A percentile compares a stretch with the other conserved stretches of the same genome.
Conservation (phyloP, 148 eudicot species). For the Diospyros kaki region DNA sequence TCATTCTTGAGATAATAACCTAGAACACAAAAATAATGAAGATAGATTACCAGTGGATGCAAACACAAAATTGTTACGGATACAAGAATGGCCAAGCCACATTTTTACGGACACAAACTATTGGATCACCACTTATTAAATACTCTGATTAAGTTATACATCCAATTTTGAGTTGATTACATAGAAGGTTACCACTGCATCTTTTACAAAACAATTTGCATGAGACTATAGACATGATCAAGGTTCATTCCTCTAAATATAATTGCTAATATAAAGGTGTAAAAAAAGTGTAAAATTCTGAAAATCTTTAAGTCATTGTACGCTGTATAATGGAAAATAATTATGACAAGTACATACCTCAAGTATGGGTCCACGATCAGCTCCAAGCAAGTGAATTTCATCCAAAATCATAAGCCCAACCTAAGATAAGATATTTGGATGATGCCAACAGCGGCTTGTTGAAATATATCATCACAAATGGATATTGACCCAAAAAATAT, state of each 20-base stretch:
- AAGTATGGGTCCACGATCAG: constrained; percentile 97
- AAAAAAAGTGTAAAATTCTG: background rate
- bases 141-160: background rate
- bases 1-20: constrained; percentile 98
- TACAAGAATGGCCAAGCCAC: background rate
- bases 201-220: background rate
- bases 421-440: constrained; percentile 27
- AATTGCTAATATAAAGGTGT: background rate
- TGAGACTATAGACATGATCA: background rate
- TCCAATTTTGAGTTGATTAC: background rate
- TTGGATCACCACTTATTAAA: background rate
- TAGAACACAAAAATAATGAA: constrained; percentile 19
- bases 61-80: too few relatives aligned
- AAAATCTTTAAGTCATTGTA: background rate
- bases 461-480: constrained; percentile 8
- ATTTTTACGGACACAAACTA: background rate
- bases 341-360: constrained; percentile 57
- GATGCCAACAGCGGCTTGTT: constrained; percentile 7
- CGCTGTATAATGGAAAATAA: background rate
- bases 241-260: constrained; percentile 1
- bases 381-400: constrained; percentile 97
- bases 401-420: constrained; percentile 98
- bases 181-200: constrained; percentile 2
- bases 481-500: background rate
- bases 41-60: constrained; percentile 12